Percentiles rank a stretch among this genome's conserved stretches.
Conservation (phyloP, 805 yeast species). For the Kodamaea kakaduensis region DNA sequence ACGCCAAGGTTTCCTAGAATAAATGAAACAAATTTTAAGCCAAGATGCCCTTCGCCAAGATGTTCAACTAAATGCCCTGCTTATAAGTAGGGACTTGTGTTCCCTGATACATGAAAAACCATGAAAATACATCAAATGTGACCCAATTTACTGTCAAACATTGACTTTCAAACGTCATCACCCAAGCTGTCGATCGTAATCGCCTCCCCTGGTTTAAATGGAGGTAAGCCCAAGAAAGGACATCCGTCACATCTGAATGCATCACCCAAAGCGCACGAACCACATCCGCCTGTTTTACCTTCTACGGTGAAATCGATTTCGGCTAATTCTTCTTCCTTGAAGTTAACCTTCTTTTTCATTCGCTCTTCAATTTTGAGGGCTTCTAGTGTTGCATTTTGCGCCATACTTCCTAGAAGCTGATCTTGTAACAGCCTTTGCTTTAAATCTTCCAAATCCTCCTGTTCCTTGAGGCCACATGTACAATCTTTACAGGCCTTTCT, state of each 20-base stretch:
- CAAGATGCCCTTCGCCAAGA: neutral
- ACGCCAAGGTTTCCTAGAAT: no score
- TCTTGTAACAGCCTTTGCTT: constrained; percentile 43
- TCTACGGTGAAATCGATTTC: constrained; percentile 95
- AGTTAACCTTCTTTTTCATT: constrained; percentile 42
- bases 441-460: constrained; percentile 63
- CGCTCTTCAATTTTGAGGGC: constrained; percentile 53
- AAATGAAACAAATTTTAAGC: no score
- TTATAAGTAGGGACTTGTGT: neutral
- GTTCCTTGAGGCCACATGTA: constrained; percentile 92
- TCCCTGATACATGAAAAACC: neutral
- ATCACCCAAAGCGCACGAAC: constrained; percentile 95
- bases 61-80: neutral
- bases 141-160: constrained; percentile 9
- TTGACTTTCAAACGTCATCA: constrained; percentile 79
- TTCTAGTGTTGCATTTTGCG: constrained; percentile 48
- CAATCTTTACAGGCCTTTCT: constrained; percentile 97
- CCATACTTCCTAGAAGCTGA: constrained; percentile 43
- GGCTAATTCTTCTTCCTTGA: constrained; percentile 65
- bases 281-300: constrained; percentile 97
- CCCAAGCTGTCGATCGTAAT: constrained; percentile 71
- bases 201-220: constrained; percentile 95
- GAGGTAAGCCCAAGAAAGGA: constrained; percentile 95
- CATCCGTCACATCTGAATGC: constrained; percentile 98
- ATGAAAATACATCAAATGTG: neutral